Evolutionary conservation across 2,329 filamentous ascomycete genomes (phyloP).

Genomic region (Hypomyces perniciosus): DNA sequence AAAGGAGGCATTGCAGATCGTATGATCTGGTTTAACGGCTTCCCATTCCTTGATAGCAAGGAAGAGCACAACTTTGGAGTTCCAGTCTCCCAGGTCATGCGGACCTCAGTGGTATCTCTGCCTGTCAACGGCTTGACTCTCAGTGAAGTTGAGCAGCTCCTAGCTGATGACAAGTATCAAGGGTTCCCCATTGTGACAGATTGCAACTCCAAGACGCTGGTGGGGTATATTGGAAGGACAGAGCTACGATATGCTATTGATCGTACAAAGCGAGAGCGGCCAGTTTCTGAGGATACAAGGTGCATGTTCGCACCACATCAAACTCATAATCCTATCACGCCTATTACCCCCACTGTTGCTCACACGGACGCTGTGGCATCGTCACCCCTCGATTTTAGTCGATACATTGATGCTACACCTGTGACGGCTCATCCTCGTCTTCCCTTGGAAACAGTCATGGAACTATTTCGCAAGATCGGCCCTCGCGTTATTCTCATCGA

Average conservation of each 20-base stretch:
- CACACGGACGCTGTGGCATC: constrained; percentile 50
- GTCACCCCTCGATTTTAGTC: constrained; percentile 68
- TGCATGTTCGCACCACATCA: constrained; percentile 63
- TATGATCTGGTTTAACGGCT: constrained; percentile 98
- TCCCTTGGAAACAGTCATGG: constrained; percentile 94
- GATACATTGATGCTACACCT: constrained; percentile 84
- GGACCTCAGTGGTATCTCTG: constrained; percentile 64
- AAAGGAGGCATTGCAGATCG: constrained; percentile 95
- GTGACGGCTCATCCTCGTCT: constrained; percentile 86
- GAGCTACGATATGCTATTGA: constrained; percentile 89
- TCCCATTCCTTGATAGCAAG: constrained; percentile 94
- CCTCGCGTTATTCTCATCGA: constrained; percentile 90
- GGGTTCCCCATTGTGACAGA: constrained; percentile 90
- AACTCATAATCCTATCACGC: constrained; percentile 25
- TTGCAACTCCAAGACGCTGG: constrained; percentile 59
- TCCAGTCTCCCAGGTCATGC: constrained; percentile 88
- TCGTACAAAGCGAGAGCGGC: constrained; percentile 64
- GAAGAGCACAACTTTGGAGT: constrained; percentile 97
- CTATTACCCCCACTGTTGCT: constrained; percentile 42
- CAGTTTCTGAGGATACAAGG: constrained; percentile 59
- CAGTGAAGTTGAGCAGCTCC: constrained; percentile 67
- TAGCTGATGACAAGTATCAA: constrained; percentile 76
- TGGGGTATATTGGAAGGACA: constrained; percentile 89
- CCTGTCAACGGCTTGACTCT: constrained; percentile 70
- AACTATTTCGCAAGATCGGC: constrained; percentile 96